Evolutionary conservation across 306 rosid species (phyloP).

Genomic region (Senna tora): DNA sequence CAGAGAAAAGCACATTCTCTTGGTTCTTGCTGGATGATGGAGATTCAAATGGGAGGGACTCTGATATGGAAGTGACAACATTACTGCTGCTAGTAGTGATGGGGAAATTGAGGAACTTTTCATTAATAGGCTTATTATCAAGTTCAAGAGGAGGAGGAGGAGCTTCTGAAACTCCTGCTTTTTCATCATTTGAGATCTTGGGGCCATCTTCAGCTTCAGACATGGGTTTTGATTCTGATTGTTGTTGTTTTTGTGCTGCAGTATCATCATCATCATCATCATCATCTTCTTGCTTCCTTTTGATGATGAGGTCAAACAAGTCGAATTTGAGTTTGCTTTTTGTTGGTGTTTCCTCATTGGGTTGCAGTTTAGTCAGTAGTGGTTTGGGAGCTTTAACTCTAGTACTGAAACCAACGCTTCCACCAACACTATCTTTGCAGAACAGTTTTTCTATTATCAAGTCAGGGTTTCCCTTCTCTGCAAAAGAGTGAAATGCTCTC

Average conservation of each 20-base stretch:
- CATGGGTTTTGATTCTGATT: constrained; percentile 37
- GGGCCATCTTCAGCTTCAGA: constrained; percentile 34
- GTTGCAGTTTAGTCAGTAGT: neutral
- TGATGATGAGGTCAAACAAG: constrained; percentile 9
- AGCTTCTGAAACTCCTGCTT: constrained; percentile 29
- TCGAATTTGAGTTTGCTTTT: constrained; percentile 25
- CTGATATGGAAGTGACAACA: constrained; percentile 34
- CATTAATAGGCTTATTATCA: constrained; percentile 27
- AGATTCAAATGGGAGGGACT: constrained; percentile 39
- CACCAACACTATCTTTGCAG: constrained; percentile 27
- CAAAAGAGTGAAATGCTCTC: constrained; percentile 33
- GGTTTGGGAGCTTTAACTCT: constrained; percentile 28
- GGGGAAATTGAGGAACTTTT: constrained; percentile 36
- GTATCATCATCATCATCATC: no score
- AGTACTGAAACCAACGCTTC: neutral
- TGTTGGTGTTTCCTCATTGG: constrained; percentile 18
- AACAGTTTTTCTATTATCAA: constrained; percentile 56
- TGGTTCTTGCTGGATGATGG: constrained; percentile 47
- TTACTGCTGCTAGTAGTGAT: constrained; percentile 26
- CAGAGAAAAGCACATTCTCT: constrained; percentile 40
- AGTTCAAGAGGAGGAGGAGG: no score
- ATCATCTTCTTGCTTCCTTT: constrained; percentile 27
- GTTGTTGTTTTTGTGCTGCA: no score
- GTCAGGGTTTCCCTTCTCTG: constrained; percentile 72
- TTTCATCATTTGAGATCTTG: constrained; percentile 28